Evolutionary conservation across 106 monocot genomes (phyloP), one percentile per base, ranked within the genome.

Genomic region (Platanthera guangdongensis): DNA sequence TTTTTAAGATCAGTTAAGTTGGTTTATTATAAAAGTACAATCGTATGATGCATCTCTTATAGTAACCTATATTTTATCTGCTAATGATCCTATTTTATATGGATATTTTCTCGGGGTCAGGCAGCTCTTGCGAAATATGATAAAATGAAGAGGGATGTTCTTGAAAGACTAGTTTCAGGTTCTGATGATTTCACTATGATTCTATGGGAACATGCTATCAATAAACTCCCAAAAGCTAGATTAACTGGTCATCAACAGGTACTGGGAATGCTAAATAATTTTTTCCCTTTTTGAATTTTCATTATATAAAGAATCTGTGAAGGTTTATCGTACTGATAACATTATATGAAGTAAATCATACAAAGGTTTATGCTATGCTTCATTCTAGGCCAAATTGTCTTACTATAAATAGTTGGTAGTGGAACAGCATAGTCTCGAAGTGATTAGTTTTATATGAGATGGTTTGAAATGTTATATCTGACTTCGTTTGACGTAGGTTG

Each of bases 201-300:
- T 88, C 83, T 97, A 0, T 97, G 96, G 96, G 96, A 97, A 79
- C 96, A 93, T 76, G 67, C 84, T 57, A 39, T 69, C 19, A 93
- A 83, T 69, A 97, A 97, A 77, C 87, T 91, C 5, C 96, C 90
- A 14, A 97, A 97, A 76, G 86, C 87, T 68, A 91, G 93, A 57
- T 77, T 97, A 80, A 97, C 93, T 69, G 96, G 96, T 73, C 96
- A 97, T 50, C 93, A 93, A 73, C 90, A 97, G 93, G 96, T 93
- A 81, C 57, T 18, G 7, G 32, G 13, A 28, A 4, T 47, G 6
- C 25, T 48, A n/a, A 70, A 48, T 70, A 48, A 25, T 65, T 32
- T 7, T n/a, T 65, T 25, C 32, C 39, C 3, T 39, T 65, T 65
- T 65, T 2, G 11, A 65, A 30, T 65, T 9, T 65, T 5, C 32